These are phyloP conservation scores for Cyberlindnera maritima DNA, from an alignment of 805 yeast genomes.

Conservation along the genomic window DNA sequence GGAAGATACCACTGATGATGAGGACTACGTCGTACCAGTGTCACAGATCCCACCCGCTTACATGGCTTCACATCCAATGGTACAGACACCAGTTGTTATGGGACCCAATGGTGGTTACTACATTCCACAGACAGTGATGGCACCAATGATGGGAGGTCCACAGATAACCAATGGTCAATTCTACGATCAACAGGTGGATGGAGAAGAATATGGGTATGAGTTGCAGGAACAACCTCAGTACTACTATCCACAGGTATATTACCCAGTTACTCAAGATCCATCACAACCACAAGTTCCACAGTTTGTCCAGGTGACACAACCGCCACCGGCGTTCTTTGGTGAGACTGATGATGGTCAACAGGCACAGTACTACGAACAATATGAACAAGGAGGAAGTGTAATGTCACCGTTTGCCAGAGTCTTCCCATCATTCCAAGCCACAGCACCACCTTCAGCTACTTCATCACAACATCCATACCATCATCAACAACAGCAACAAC, in stretches of 20 bases:
- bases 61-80: background rate
- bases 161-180: constrained; percentile 29
- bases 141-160: constrained; percentile 1
- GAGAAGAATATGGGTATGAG: constrained; percentile 11
- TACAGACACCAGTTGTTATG: constrained; percentile 1
- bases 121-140: background rate
- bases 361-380: constrained; percentile 4
- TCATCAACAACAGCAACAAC: background rate
- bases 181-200: constrained; percentile 23
- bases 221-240: background rate
- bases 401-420: constrained; percentile 25
- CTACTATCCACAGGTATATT: background rate
- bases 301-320: constrained; percentile 1
- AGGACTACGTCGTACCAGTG: constrained; percentile 8
- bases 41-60: constrained; percentile 5
- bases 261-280: background rate
- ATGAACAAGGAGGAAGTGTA: constrained; percentile 2
- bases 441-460: constrained; percentile 21
- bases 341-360: constrained; percentile 13
- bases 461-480: background rate
- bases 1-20: constrained; percentile 3
- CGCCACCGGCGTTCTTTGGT: constrained; percentile 9
- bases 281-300: background rate
- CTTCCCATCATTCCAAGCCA: constrained; percentile 29
- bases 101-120: constrained; percentile 6